These are phyloP conservation scores for Lichtheimia hyalospora DNA, from an alignment of 371 early-diverging fungal species.

Conservation along the genomic window DNA sequence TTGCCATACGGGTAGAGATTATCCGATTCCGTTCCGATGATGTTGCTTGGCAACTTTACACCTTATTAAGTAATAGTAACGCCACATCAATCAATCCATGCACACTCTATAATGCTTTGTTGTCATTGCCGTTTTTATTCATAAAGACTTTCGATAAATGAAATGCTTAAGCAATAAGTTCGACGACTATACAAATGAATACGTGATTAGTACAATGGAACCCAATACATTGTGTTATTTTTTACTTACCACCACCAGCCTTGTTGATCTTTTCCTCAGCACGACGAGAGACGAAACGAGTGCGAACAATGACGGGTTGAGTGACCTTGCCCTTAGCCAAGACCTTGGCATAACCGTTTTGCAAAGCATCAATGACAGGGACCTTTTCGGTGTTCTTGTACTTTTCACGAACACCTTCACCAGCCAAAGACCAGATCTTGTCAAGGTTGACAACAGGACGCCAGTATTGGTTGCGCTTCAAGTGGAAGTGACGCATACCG, in stretches of 20 bases:
- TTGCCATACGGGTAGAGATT: no score
- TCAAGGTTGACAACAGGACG: constrained; percentile 91
- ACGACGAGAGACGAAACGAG: constrained; percentile 90
- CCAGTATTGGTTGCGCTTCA: constrained; percentile 91
- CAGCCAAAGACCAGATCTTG: constrained; percentile 93
- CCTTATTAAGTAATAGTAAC: no score
- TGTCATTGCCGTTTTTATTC: neutral
- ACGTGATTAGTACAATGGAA: no score
- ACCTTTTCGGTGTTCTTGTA: constrained; percentile 88
- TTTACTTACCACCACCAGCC: constrained; percentile 90
- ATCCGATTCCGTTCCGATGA: no score
- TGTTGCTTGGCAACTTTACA: no score
- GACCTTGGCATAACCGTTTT: constrained; percentile 96
- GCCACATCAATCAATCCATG: no score
- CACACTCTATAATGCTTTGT: no score
- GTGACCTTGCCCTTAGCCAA: constrained; percentile 94
- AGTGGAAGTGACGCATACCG: constrained; percentile 99
- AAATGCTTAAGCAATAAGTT: constrained; percentile 45
- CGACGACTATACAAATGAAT: constrained; percentile 32
- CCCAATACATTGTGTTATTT: no score
- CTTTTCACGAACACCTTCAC: constrained; percentile 86
- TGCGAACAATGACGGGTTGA: constrained; percentile 97
- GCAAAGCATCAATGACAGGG: constrained; percentile 91
- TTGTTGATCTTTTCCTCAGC: constrained; percentile 99
- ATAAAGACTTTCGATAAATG: neutral